phyloP scores from a whole-genome alignment of 345 rosid species.

The Brassica rapa region DNA sequence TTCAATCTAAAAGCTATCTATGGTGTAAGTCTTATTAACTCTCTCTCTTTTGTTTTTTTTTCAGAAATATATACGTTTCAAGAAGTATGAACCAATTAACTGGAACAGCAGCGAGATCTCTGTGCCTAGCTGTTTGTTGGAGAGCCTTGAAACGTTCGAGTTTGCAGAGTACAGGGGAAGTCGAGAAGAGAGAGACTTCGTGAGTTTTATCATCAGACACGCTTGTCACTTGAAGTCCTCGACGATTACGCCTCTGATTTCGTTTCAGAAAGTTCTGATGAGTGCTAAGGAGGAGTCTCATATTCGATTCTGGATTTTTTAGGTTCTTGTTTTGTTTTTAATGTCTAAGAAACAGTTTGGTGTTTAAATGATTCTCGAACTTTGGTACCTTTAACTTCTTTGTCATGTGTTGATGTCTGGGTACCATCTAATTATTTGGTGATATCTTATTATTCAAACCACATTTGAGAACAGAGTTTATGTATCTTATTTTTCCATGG shows the following conservation, averaged over 20 bases:
- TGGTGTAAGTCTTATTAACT: not conserved
- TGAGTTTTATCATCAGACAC: slow-evolving; percentile 9
- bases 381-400: not conserved
- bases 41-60: not conserved
- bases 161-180: not conserved
- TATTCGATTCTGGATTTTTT: not conserved
- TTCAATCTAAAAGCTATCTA: not conserved
- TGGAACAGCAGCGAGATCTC: not conserved
- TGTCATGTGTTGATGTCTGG: not conserved
- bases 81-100: not conserved
- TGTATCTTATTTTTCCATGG: too few species aligned
- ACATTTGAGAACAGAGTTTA: too few species aligned
- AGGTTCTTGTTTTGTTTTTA: not conserved
- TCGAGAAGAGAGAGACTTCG: slow-evolving; percentile 21
- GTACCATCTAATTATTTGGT: not conserved
- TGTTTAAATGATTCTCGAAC: not conserved
- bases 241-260: not conserved
- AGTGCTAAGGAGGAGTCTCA: not conserved
- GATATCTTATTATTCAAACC: too few species aligned
- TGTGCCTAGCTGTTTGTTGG: slow-evolving; percentile 9
- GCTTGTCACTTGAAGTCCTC: slow-evolving; percentile 14
- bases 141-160: slow-evolving; percentile 20
- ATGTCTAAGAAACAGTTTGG: not conserved
- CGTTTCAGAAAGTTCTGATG: not conserved
- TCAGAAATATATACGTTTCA: not conserved